Percentiles rank a stretch among this genome's conserved stretches.
These are phyloP conservation scores for Rhododendron williamsianum DNA, from an alignment of 148 eudicot genomes.

Conservation along the genomic window DNA sequence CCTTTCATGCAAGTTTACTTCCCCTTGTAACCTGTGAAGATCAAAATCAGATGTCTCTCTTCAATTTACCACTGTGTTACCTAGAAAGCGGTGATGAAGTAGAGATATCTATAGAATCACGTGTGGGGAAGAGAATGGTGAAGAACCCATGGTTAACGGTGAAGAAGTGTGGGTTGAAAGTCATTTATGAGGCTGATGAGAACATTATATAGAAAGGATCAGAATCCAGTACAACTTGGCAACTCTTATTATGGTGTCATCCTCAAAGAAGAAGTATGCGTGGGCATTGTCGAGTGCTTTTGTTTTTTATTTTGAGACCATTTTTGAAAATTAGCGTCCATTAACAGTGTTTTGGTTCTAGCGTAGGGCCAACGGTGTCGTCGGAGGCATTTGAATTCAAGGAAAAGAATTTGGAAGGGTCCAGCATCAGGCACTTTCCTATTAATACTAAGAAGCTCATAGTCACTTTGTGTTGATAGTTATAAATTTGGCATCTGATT, in stretches of 20 bases:
- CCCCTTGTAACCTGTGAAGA: not conserved
- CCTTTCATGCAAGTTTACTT: not conserved
- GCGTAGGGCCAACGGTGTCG: too few relatives aligned
- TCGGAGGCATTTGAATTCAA: too few relatives aligned
- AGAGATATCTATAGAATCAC: not conserved
- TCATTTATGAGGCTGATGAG: not conserved
- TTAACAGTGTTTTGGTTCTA: too few relatives aligned
- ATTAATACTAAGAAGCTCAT: too few relatives aligned
- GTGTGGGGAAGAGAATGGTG: not conserved
- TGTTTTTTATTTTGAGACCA: too few relatives aligned
- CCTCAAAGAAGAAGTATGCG: too few relatives aligned
- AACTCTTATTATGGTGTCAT: not conserved
- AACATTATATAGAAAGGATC: not conserved
- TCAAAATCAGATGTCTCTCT: not conserved
- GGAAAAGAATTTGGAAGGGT: too few relatives aligned
- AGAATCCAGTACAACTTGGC: not conserved
- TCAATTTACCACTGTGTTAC: not conserved
- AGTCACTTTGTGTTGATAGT: too few relatives aligned
- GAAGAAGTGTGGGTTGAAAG: not conserved
- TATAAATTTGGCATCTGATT: too few relatives aligned
- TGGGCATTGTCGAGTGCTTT: too few relatives aligned
- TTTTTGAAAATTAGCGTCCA: too few relatives aligned
- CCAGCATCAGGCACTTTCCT: too few relatives aligned
- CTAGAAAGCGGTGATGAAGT: not conserved
- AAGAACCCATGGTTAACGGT: not conserved